A percentile compares a stretch with the other conserved stretches of the same genome.
Evolutionary conservation across 441 rosid genomes (phyloP).

Genomic region (Kokia cookei): DNA sequence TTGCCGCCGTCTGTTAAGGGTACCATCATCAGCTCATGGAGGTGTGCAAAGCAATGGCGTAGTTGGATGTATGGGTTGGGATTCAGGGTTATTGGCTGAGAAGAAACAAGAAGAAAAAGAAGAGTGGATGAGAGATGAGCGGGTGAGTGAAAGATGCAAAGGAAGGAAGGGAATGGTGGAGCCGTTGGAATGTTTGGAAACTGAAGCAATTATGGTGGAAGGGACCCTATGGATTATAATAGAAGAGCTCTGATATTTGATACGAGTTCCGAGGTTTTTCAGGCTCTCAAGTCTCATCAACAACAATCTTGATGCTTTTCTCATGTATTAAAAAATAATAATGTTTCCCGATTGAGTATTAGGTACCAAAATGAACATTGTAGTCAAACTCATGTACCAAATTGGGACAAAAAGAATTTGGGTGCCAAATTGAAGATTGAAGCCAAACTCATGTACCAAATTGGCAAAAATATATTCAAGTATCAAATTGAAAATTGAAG

Average conservation of each 20-base stretch:
- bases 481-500: too few relatives aligned
- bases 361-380: too few relatives aligned
- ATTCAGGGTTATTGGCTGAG: constrained; percentile 16
- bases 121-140: constrained; percentile 29
- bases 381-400: too few relatives aligned
- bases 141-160: constrained; percentile 23
- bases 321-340: too few relatives aligned
- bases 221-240: constrained; percentile 61
- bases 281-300: constrained; percentile 36
- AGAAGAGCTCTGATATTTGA: constrained; percentile 82
- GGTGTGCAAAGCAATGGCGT: neutral
- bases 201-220: constrained; percentile 87
- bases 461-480: too few relatives aligned
- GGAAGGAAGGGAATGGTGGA: constrained; percentile 35
- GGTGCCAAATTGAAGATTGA: too few relatives aligned
- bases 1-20: neutral
- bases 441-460: too few relatives aligned
- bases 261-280: constrained; percentile 57
- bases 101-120: constrained; percentile 13
- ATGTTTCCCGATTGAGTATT: too few relatives aligned
- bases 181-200: constrained; percentile 48
- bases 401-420: too few relatives aligned
- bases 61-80: constrained; percentile 22
- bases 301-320: neutral
- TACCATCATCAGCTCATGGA: neutral